phyloP scores from a whole-genome alignment of 2,329 filamentous ascomycete genomes.

The Fusarium heterosporum region DNA sequence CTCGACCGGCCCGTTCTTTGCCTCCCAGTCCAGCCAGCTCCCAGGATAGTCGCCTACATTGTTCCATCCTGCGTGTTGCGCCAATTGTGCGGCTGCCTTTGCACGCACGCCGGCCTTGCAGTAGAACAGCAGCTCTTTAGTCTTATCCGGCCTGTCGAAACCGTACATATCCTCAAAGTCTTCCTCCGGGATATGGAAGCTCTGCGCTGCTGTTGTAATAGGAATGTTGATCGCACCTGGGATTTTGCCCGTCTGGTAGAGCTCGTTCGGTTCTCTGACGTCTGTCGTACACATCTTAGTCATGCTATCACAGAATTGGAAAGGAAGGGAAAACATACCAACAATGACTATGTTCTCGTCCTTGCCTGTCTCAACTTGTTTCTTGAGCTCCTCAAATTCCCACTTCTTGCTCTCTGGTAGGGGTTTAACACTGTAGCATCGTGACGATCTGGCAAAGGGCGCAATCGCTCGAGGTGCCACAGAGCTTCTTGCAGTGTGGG shows the following conservation, averaged over 20 bases:
- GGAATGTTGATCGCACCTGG: conserved; percentile 87
- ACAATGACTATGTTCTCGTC: conserved; percentile 57
- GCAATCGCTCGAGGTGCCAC: conserved; percentile 10
- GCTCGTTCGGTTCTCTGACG: conserved; percentile 78
- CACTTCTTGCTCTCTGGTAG: conserved; percentile 56
- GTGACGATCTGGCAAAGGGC: conserved; percentile 5
- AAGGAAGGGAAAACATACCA: conserved; percentile 51
- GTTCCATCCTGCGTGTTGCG: conserved; percentile 79
- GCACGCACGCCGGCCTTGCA: conserved; percentile 93
- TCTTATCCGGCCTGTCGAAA: conserved; percentile 72
- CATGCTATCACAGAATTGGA: not conserved
- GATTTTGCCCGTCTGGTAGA: conserved; percentile 74
- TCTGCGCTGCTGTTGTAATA: conserved; percentile 79
- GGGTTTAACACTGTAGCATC: conserved; percentile 31
- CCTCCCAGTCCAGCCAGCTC: conserved; percentile 86
- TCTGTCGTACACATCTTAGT: conserved; percentile 58
- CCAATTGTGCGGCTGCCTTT: conserved; percentile 79
- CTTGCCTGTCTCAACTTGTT: conserved; percentile 47
- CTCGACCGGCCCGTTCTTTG: conserved; percentile 71
- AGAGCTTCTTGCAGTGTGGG: conserved; percentile 7
- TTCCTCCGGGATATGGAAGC: conserved; percentile 77
- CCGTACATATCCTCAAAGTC: conserved; percentile 89
- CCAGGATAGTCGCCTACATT: conserved; percentile 78
- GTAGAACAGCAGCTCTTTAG: conserved; percentile 81
- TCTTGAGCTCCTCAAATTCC: conserved; percentile 62